Base-by-base conservation (phyloP, 345 rosid genomes). In the Erucastrum elatum region DNA sequence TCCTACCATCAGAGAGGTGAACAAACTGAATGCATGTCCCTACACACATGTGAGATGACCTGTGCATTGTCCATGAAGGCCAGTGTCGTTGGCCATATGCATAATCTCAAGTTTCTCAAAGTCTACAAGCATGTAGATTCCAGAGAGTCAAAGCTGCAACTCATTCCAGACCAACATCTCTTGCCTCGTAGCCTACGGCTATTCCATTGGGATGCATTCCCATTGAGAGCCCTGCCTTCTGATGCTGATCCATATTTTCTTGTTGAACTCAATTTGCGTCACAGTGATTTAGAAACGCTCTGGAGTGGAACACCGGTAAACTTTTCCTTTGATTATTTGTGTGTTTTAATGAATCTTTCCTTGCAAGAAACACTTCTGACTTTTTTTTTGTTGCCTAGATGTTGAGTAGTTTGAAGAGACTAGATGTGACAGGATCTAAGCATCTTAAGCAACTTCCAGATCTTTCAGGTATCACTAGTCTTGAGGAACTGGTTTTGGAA, bases 181-280 rank as follows among this genome's bases (percentile, higher is more conserved):
- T 25, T 9, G 29, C 44, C 67, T 8, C 2, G 0, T 15, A 33
- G 6, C 2, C 63, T 80, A 7, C 26, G 68, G 56, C 34, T 56
- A 34, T 33, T 75, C 12, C 73, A 75, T 2, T 75, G 80, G 83
- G 68, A 75, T 59, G 64, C 73, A 70, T 80, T 41, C 37, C 80
- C 83, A 2, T 58, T 75, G 0, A 34, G 4, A 4, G 34, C 49
- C 29, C 6, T 64, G 2, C 68, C 68, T 64, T 4, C 55, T 63
- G 21, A 31, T 7, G 6, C 11, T 33, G 46, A 33, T 34, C 9
- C 13, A 4, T 0, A 3, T 4, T 64, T 16, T 34, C 80, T 80
- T 56, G 72, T 75, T 12, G 53, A 56, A 34, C 30, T 80, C 21
- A 16, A 25, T 10, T 15, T 80, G 41, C 73, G 64, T 17, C 10